phyloP scores from a whole-genome alignment of 192 early-diverging fungal genomes.

The Rhizophagus sp. region DNA sequence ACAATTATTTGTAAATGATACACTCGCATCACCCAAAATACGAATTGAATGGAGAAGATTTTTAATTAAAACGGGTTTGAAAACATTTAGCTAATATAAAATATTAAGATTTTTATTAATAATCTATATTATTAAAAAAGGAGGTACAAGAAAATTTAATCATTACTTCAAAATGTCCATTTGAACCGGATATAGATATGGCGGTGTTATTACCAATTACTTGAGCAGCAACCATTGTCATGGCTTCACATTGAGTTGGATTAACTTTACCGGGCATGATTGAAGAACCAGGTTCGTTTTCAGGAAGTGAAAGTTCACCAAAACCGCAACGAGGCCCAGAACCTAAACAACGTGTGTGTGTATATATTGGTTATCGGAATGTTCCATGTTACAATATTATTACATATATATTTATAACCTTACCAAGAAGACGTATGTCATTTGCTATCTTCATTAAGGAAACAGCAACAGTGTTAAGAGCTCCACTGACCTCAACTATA shows the following conservation, averaged over 20 bases:
- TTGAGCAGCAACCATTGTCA: constrained; percentile 99
- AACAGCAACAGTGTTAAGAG: constrained; percentile 92
- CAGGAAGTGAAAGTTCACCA: constrained; percentile 93
- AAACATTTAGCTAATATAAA: constrained; percentile 84
- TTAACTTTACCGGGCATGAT: constrained; percentile 99
- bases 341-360: constrained; percentile 42
- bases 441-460: constrained; percentile 99
- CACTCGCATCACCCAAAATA: constrained; percentile 80
- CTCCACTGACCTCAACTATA: constrained; percentile 93
- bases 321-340: constrained; percentile 98
- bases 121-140: neutral
- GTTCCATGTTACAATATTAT: too few species aligned
- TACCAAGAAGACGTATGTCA: constrained; percentile 92
- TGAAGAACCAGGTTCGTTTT: constrained; percentile 99
- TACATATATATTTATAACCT: neutral
- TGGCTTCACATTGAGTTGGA: constrained; percentile 98
- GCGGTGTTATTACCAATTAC: constrained; percentile 99
- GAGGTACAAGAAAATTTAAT: neutral
- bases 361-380: too few species aligned
- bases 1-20: constrained; percentile 96
- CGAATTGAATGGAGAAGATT: constrained; percentile 95
- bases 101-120: neutral
- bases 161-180: constrained; percentile 95
- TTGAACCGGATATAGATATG: constrained; percentile 88
- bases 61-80: constrained; percentile 99